A percentile compares a stretch with the other conserved stretches of the same genome.
phyloP scores from a whole-genome alignment of 306 rosid species.

The Begonia loranthoides region DNA sequence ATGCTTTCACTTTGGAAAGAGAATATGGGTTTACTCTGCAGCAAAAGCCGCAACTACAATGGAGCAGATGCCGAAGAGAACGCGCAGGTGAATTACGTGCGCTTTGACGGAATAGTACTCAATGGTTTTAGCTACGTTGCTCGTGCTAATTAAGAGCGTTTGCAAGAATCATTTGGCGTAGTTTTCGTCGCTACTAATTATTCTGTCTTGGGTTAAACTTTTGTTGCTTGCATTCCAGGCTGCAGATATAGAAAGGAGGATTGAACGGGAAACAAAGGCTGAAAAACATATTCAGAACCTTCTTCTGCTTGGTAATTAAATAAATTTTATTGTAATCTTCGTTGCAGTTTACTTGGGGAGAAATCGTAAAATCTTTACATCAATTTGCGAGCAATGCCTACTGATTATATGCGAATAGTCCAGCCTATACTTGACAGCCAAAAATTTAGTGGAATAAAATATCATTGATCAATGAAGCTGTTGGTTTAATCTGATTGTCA shows the following conservation, averaged over 20 bases:
- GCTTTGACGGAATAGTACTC: not conserved
- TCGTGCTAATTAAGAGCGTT: not conserved
- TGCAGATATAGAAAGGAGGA: slow-evolving; percentile 82
- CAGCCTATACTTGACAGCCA: no score
- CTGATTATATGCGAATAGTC: no score
- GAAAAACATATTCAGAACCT: slow-evolving; percentile 93
- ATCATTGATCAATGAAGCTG: no score
- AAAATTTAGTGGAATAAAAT: no score
- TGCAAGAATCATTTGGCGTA: not conserved
- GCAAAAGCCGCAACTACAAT: slow-evolving; percentile 58
- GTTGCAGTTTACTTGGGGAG: not conserved
- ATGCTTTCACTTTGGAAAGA: slow-evolving; percentile 58
- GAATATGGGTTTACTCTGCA: slow-evolving; percentile 90
- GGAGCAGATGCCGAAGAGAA: slow-evolving; percentile 68
- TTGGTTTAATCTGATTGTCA: no score
- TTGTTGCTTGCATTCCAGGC: slow-evolving; percentile 37
- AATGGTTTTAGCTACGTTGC: not conserved
- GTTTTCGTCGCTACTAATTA: not conserved
- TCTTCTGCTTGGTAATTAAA: slow-evolving; percentile 62
- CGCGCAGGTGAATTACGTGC: slow-evolving; percentile 46
- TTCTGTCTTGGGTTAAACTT: slow-evolving; percentile 10
- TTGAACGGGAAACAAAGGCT: slow-evolving; percentile 76
- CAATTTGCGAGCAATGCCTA: not conserved
- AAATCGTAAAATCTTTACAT: not conserved
- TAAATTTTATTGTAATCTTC: no score